A percentile compares a stretch with the other conserved stretches of the same genome.
Conservation (phyloP, 495 filamentous ascomycete species). For the Articulospora tetracladia region DNA sequence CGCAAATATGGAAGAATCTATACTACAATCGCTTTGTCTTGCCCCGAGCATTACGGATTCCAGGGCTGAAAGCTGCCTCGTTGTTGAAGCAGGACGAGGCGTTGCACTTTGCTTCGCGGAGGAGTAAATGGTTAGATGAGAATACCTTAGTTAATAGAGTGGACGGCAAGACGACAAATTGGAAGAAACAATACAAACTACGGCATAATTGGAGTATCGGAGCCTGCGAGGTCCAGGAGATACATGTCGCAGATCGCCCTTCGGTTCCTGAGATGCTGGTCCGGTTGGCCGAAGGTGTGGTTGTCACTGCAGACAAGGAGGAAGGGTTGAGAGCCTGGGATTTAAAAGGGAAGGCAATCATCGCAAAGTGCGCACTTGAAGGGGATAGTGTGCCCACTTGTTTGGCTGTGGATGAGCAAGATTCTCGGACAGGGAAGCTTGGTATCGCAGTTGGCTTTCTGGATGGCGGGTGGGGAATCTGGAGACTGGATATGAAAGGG, state of each 20-base stretch:
- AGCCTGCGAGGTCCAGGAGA: slow-evolving; percentile 73
- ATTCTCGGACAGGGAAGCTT: slow-evolving; percentile 27
- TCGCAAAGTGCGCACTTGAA: slow-evolving; percentile 42
- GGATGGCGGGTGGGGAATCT: slow-evolving; percentile 71
- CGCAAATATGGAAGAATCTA: slow-evolving; percentile 84
- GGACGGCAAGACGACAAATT: slow-evolving; percentile 39
- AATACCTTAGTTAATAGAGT: slow-evolving; percentile 45
- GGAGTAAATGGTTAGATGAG: slow-evolving; percentile 82
- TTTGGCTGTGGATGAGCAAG: slow-evolving; percentile 23
- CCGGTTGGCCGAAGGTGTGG: slow-evolving; percentile 67
- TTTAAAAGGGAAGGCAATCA: slow-evolving; percentile 52
- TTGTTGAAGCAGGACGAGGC: slow-evolving; percentile 29
- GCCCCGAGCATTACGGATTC: slow-evolving; percentile 57
- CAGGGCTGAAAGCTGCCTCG: slow-evolving; percentile 52
- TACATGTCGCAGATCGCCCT: slow-evolving; percentile 49
- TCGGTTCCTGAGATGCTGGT: slow-evolving; percentile 46
- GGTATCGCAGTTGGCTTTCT: slow-evolving; percentile 68
- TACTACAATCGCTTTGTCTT: slow-evolving; percentile 90
- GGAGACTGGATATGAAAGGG: slow-evolving; percentile 30
- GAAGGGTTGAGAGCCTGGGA: slow-evolving; percentile 77
- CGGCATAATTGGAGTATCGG: slow-evolving; percentile 91
- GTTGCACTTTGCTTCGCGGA: slow-evolving; percentile 64
- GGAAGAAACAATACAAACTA: slow-evolving; percentile 89
- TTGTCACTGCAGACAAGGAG: slow-evolving; percentile 70
- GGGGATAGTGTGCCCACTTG: slow-evolving; percentile 49